Evolutionary conservation across 768 basidiomycete genomes (phyloP).

Genomic region (Mycena maculata): DNA sequence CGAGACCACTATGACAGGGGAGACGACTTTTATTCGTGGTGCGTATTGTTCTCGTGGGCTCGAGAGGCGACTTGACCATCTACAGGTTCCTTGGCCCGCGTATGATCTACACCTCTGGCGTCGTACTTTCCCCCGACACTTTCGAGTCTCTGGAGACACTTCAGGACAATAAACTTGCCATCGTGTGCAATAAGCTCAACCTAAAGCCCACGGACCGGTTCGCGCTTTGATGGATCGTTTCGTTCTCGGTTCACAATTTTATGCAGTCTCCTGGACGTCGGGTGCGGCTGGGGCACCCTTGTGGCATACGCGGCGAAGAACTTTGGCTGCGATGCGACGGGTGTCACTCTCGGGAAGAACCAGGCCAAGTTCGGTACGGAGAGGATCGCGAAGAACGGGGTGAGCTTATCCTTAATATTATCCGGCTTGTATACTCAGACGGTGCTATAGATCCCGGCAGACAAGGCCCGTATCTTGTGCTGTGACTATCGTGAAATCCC

Average conservation of each 20-base stretch:
- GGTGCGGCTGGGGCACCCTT: constrained; percentile 98
- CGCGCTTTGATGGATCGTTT: constrained; percentile 11
- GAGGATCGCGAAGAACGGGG: constrained; percentile 84
- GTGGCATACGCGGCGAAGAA: constrained; percentile 96
- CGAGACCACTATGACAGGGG: constrained; percentile 97
- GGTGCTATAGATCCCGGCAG: constrained; percentile 56
- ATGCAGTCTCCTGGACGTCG: constrained; percentile 79
- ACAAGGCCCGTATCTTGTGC: constrained; percentile 91
- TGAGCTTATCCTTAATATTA: constrained; percentile 39
- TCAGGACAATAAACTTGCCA: constrained; percentile 97
- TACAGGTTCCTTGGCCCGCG: constrained; percentile 91
- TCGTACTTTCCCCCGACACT: constrained; percentile 75
- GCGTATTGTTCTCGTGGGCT: constrained; percentile 24
- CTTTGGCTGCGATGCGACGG: constrained; percentile 95
- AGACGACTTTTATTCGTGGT: constrained; percentile 96
- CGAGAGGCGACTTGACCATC: neutral
- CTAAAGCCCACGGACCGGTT: constrained; percentile 85
- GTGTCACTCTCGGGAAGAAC: constrained; percentile 91
- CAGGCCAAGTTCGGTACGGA: constrained; percentile 94
- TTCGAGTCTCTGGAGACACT: constrained; percentile 91
- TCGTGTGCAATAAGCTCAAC: constrained; percentile 95
- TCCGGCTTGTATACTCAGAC: constrained; percentile 2
- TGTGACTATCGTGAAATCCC: constrained; percentile 94
- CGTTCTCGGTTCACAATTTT: constrained; percentile 7
- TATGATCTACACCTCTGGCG: constrained; percentile 98